These are phyloP conservation scores for Thalassiosira profunda DNA, from an alignment of 108 stramenopile species.

Conservation along the genomic window DNA sequence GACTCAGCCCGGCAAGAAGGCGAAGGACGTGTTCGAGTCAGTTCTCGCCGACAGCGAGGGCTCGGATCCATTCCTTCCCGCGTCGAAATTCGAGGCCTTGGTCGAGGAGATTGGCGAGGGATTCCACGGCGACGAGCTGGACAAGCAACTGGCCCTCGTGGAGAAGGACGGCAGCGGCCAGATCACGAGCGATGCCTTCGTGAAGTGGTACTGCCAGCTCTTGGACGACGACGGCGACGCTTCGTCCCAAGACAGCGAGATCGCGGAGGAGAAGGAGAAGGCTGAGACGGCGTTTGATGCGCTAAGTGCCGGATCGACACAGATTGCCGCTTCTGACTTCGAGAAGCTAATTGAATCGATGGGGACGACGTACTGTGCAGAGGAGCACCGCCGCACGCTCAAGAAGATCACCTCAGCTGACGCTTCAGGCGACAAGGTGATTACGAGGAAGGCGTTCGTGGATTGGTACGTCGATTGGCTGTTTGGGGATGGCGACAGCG, in stretches of 20 bases:
- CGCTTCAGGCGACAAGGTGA: conserved; percentile 19
- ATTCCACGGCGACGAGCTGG: conserved; percentile 85
- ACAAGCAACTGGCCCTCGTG: conserved; percentile 62
- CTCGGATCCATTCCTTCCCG: conserved; percentile 34
- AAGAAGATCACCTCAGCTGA: conserved; percentile 51
- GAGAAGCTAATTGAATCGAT: conserved; percentile 73
- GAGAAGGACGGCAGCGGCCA: conserved; percentile 55
- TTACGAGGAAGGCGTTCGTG: conserved; percentile 65
- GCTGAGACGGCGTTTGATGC: conserved; percentile 54
- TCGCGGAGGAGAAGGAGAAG: conserved; percentile 68
- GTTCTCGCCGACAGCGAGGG: conserved; percentile 51
- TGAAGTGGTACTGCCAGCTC: conserved; percentile 72
- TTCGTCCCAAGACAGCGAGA: conserved; percentile 58
- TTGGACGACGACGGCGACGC: conserved; percentile 48
- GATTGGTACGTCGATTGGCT: conserved; percentile 91
- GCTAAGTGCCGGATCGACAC: conserved; percentile 20
- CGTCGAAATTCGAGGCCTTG: conserved; percentile 61
- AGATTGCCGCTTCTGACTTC: conserved; percentile 60
- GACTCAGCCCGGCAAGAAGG: conserved; percentile 28
- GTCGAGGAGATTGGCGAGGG: conserved; percentile 84
- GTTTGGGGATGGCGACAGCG: conserved; percentile 82
- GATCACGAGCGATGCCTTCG: conserved; percentile 56
- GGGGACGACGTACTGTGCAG: conserved; percentile 92
- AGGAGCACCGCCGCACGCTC: conserved; percentile 73
- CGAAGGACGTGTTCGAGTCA: conserved; percentile 50